These are phyloP conservation scores for Candida ponderosae DNA, from an alignment of 805 yeast genomes.

Conservation along the genomic window DNA sequence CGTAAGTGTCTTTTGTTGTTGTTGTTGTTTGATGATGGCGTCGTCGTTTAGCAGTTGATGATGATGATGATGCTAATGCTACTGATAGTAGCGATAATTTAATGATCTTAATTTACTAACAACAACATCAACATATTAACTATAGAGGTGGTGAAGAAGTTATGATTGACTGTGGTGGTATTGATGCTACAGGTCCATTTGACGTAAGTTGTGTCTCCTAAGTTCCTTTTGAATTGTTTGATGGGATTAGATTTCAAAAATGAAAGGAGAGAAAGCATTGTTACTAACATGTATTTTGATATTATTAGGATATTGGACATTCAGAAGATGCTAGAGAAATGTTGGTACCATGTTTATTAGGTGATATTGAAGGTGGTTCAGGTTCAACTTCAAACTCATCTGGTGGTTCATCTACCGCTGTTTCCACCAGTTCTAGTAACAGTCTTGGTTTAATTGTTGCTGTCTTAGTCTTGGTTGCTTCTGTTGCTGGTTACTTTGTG, in stretches of 20 bases:
- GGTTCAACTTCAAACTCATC: conserved; percentile 7
- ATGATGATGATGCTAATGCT: too few species aligned
- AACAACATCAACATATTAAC: too few species aligned
- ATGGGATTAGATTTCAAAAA: too few species aligned
- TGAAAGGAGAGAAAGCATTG: conserved; percentile 34
- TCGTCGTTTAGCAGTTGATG: too few species aligned
- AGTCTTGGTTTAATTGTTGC: conserved; percentile 26
- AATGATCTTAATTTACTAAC: not conserved
- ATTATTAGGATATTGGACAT: conserved; percentile 78
- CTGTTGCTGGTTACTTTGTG: conserved; percentile 31
- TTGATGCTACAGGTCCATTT: conserved; percentile 78
- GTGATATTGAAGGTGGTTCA: conserved; percentile 46
- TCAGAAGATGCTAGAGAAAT: conserved; percentile 90
- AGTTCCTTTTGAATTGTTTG: too few species aligned
- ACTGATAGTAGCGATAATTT: too few species aligned
- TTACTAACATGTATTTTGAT: conserved; percentile 29
- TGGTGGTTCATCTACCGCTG: conserved; percentile 8
- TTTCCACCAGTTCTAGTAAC: conserved; percentile 16
- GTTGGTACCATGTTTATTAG: conserved; percentile 61
- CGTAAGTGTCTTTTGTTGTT: conserved; percentile 29
- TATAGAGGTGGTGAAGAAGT: conserved; percentile 80
- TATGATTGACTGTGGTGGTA: conserved; percentile 71
- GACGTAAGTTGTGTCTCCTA: conserved; percentile 29
- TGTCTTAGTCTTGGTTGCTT: conserved; percentile 30
- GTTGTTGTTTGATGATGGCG: too few species aligned